A percentile compares a stretch with the other conserved stretches of the same genome.
These are phyloP conservation scores for Thalassiosira mediterranea DNA, from an alignment of 352 stramenopile species.

Conservation along the genomic window DNA sequence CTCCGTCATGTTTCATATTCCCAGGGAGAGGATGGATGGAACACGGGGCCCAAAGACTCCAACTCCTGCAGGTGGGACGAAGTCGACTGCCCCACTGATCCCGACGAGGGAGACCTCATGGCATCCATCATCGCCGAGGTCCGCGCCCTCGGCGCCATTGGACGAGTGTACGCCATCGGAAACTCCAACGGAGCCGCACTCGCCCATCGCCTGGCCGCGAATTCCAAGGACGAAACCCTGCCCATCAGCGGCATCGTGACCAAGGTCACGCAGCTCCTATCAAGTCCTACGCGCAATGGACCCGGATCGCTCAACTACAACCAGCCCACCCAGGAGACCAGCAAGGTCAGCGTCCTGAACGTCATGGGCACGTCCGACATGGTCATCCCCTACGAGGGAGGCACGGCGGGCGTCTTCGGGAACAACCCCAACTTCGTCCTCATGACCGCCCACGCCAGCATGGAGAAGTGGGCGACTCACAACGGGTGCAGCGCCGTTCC, in stretches of 20 bases:
- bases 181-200: slow-evolving; percentile 14
- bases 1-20: too few species aligned
- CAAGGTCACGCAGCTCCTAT: slow-evolving; percentile 21
- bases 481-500: slow-evolving; percentile 11
- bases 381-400: slow-evolving; percentile 16
- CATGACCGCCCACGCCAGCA: slow-evolving; percentile 3
- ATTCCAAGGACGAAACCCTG: slow-evolving; percentile 3
- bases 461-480: slow-evolving; percentile 2
- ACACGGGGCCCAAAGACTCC: slow-evolving; percentile 4
- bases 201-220: slow-evolving; percentile 18
- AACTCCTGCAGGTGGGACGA: slow-evolving; percentile 15
- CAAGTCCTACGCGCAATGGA: slow-evolving; percentile 2
- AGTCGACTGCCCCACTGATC: slow-evolving; percentile 13
- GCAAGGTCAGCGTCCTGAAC: slow-evolving; percentile 4
- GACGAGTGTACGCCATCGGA: slow-evolving; percentile 16
- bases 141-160: neutral
- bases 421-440: neutral
- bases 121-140: slow-evolving; percentile 11
- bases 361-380: slow-evolving; percentile 10
- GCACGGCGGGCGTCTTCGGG: neutral
- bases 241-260: slow-evolving; percentile 27
- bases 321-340: slow-evolving; percentile 8
- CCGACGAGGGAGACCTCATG: slow-evolving; percentile 24
- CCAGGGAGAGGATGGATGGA: slow-evolving; percentile 3
- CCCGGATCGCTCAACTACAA: slow-evolving; percentile 28